phyloP scores from a whole-genome alignment of 495 filamentous ascomycete species.

The Rhypophila decipiens region DNA sequence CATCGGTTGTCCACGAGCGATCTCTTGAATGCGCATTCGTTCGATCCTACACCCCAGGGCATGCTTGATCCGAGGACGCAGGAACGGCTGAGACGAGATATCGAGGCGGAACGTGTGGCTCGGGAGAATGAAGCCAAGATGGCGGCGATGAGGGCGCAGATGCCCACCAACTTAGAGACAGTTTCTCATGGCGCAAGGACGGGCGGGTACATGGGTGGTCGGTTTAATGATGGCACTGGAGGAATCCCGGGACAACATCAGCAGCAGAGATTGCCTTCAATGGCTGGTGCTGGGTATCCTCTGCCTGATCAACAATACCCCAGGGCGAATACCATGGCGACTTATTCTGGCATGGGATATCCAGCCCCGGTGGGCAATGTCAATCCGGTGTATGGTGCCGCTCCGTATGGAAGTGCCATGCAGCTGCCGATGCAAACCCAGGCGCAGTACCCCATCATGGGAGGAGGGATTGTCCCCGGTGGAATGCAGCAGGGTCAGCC shows the following conservation, averaged over 20 bases:
- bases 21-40: conserved; percentile 47
- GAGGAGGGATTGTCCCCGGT: too few relatives aligned
- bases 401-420: neutral
- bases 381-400: neutral
- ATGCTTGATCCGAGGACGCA: conserved; percentile 26
- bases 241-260: conserved; percentile 13
- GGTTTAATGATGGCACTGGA: conserved; percentile 46
- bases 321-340: neutral
- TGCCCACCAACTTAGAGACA: conserved; percentile 29
- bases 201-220: conserved; percentile 44
- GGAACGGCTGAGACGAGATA: conserved; percentile 28
- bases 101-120: conserved; percentile 25
- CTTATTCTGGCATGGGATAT: neutral
- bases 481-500: neutral
- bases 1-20: conserved; percentile 62
- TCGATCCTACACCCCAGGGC: conserved; percentile 26
- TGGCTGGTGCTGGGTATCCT: neutral
- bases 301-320: conserved; percentile 4
- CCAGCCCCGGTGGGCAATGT: too few relatives aligned
- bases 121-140: conserved; percentile 33
- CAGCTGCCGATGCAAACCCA: conserved; percentile 4
- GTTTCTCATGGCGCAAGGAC: conserved; percentile 18
- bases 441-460: conserved; percentile 55
- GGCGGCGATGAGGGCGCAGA: conserved; percentile 33
- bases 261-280: neutral